Percentiles rank a stretch among this genome's conserved stretches.
Evolutionary conservation across 1,284 basidiomycete genomes (phyloP).

Genomic region (Afroboletus lepidellus): DNA sequence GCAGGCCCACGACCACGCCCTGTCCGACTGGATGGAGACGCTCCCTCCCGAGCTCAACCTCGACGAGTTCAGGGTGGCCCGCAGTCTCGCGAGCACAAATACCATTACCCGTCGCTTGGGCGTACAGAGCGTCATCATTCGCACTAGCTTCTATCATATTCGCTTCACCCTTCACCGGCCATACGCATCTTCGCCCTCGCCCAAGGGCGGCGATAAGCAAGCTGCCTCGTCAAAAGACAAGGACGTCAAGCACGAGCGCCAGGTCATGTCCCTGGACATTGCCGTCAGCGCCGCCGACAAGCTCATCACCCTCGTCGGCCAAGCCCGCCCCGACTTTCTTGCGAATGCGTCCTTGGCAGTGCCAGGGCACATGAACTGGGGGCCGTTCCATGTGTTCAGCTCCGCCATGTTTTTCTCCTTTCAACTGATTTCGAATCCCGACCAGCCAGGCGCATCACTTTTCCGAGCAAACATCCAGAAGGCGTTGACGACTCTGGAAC

Average conservation of each 20-base stretch:
- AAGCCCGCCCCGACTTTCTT: conserved; percentile 68
- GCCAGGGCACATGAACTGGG: conserved; percentile 80
- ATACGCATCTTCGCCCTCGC: conserved; percentile 49
- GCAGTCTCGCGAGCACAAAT: conserved; percentile 60
- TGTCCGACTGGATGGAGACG: conserved; percentile 69
- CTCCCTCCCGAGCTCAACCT: conserved; percentile 70
- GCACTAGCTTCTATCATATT: conserved; percentile 73
- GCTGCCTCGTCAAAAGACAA: conserved; percentile 34
- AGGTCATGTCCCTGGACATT: conserved; percentile 57
- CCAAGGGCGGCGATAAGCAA: conserved; percentile 23
- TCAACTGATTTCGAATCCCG: conserved; percentile 73
- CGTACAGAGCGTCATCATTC: conserved; percentile 75
- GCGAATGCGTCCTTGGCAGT: conserved; percentile 65
- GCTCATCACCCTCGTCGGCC: conserved; percentile 69
- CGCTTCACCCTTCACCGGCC: conserved; percentile 80
- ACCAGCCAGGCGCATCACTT: conserved; percentile 68
- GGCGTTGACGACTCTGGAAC: conserved; percentile 61
- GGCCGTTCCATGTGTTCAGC: conserved; percentile 76
- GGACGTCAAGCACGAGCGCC: conserved; percentile 47
- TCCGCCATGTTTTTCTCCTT: conserved; percentile 86
- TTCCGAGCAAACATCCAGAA: conserved; percentile 73
- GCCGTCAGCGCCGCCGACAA: conserved; percentile 72
- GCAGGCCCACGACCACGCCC: conserved; percentile 63
- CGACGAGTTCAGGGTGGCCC: conserved; percentile 69
- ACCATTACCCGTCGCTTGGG: conserved; percentile 57